Conservation (phyloP, 768 basidiomycete genomes). For the Podaxis sp. region DNA sequence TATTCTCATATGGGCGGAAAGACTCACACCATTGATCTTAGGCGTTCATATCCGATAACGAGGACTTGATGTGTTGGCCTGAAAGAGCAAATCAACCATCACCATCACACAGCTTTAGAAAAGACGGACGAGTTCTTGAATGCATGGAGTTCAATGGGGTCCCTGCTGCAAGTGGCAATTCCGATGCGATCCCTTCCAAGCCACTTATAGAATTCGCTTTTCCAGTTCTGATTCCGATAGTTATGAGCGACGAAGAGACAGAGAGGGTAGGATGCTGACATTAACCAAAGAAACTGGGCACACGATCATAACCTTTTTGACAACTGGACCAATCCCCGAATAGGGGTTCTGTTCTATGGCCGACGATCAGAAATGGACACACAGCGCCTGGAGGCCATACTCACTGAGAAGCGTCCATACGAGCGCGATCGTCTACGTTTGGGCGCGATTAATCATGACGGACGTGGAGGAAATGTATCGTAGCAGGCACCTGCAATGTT, state of each 20-base stretch:
- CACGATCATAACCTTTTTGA: slow-evolving; percentile 86
- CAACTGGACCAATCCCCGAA: slow-evolving; percentile 43
- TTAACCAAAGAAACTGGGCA: slow-evolving; percentile 90
- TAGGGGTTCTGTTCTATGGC: slow-evolving; percentile 80
- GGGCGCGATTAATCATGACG: background rate
- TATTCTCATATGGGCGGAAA: background rate
- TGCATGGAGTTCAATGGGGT: slow-evolving; percentile 49
- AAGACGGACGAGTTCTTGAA: slow-evolving; percentile 68
- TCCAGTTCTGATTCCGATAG: slow-evolving; percentile 71
- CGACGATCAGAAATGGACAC: background rate
- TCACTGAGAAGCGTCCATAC: slow-evolving; percentile 89
- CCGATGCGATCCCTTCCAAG: slow-evolving; percentile 49
- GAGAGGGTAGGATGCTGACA: slow-evolving; percentile 36
- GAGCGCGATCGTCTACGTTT: slow-evolving; percentile 75
- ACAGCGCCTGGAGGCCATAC: slow-evolving; percentile 19
- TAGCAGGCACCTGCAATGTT: slow-evolving; percentile 61
- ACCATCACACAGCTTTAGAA: background rate
- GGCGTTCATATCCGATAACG: slow-evolving; percentile 91
- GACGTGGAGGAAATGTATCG: background rate
- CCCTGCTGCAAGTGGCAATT: slow-evolving; percentile 42
- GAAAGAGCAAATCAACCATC: background rate
- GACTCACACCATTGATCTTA: slow-evolving; percentile 75
- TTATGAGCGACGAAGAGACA: slow-evolving; percentile 6
- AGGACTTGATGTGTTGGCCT: slow-evolving; percentile 81
- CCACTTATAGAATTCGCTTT: slow-evolving; percentile 95